These are phyloP conservation scores for Pichia kudriavzevii DNA, from an alignment of 1,139 yeast genomes.

Conservation along the genomic window DNA sequence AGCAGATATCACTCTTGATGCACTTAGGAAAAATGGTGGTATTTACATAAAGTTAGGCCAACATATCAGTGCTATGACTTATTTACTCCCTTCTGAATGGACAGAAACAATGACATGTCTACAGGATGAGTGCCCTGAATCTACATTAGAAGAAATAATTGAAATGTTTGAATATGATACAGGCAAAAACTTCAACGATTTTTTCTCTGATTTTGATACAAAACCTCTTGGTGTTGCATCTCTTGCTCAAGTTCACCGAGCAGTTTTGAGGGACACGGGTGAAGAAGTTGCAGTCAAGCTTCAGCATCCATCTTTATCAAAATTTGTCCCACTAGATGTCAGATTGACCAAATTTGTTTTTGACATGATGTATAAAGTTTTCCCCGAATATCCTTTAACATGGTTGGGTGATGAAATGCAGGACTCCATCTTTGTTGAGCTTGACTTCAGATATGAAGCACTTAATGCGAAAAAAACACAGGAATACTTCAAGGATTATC, in stretches of 20 bases:
- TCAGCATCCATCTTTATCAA: conserved; percentile 84
- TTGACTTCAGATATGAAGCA: conserved; percentile 85
- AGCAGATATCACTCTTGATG: conserved; percentile 70
- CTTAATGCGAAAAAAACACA: conserved; percentile 65
- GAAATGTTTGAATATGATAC: conserved; percentile 62
- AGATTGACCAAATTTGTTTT: conserved; percentile 72
- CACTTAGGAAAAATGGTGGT: conserved; percentile 84
- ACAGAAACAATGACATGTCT: conserved; percentile 88
- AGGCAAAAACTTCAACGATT: conserved; percentile 53
- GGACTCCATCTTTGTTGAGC: conserved; percentile 75
- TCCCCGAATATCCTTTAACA: conserved; percentile 87
- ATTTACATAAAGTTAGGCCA: conserved; percentile 91
- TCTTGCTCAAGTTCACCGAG: conserved; percentile 90
- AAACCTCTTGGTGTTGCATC: conserved; percentile 92
- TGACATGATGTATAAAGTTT: conserved; percentile 61
- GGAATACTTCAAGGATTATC: conserved; percentile 52
- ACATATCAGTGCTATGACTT: conserved; percentile 86
- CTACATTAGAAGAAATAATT: conserved; percentile 61
- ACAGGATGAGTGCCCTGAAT: conserved; percentile 84
- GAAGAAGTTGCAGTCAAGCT: conserved; percentile 86
- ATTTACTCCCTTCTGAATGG: conserved; percentile 89
- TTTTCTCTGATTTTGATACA: conserved; percentile 60
- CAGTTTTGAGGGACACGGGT: conserved; percentile 51
- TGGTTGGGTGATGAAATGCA: conserved; percentile 95
- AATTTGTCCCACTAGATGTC: conserved; percentile 87